These are phyloP conservation scores for Clitopilus passeckerianus DNA, from an alignment of 768 basidiomycete species.

Conservation along the genomic window DNA sequence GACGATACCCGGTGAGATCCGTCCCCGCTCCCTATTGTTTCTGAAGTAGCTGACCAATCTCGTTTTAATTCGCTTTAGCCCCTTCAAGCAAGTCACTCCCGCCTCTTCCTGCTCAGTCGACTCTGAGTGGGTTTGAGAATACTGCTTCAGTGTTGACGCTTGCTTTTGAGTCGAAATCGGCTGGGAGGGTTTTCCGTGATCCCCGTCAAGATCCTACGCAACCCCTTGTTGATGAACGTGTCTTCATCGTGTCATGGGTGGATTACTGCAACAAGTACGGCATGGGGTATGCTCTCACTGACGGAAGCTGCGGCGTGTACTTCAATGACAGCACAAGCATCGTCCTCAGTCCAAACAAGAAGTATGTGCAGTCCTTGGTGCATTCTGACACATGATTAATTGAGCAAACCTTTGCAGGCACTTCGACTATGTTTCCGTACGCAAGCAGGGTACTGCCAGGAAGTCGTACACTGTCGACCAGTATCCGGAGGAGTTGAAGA, in stretches of 20 bases:
- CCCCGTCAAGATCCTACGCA: slow-evolving; percentile 44
- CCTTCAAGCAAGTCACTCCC: slow-evolving; percentile 8
- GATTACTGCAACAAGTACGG: slow-evolving; percentile 99
- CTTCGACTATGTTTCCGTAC: slow-evolving; percentile 82
- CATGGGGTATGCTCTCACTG: slow-evolving; percentile 98
- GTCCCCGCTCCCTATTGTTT: background rate
- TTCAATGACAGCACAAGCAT: slow-evolving; percentile 94
- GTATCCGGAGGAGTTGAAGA: slow-evolving; percentile 81
- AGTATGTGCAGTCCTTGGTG: slow-evolving; percentile 62
- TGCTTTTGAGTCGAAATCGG: slow-evolving; percentile 67
- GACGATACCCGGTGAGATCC: slow-evolving; percentile 4
- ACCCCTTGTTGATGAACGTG: slow-evolving; percentile 57
- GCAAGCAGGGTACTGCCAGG: slow-evolving; percentile 58
- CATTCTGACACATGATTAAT: too few relatives aligned
- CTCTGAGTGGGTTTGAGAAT: slow-evolving; percentile 61
- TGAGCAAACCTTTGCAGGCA: too few relatives aligned
- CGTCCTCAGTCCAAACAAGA: slow-evolving; percentile 80
- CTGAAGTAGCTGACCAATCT: background rate
- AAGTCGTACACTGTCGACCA: slow-evolving; percentile 65
- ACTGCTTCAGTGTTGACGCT: slow-evolving; percentile 41
- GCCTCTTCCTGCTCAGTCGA: slow-evolving; percentile 14
- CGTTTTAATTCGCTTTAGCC: slow-evolving; percentile 1
- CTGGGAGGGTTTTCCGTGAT: slow-evolving; percentile 63
- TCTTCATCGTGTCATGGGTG: slow-evolving; percentile 98
- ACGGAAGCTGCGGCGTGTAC: slow-evolving; percentile 91